phyloP scores from a whole-genome alignment of 2,329 filamentous ascomycete species.

The Chaetomiaceae sp. region DNA sequence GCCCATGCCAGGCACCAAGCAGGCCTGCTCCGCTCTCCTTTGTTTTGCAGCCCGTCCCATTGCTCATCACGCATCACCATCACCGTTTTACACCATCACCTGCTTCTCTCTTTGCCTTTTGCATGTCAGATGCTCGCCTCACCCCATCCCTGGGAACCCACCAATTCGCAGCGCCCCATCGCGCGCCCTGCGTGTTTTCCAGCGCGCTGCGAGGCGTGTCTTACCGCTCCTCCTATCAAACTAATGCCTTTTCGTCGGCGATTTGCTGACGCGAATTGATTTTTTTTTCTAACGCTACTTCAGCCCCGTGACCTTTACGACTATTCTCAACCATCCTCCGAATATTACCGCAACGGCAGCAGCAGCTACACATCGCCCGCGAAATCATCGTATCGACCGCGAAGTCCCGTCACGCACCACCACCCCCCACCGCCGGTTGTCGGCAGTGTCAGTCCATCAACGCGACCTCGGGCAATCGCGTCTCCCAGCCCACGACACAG shows the following conservation, averaged over 20 bases:
- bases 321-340: conserved; percentile 37
- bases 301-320: conserved; percentile 48
- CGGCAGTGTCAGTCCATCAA: conserved; percentile 40
- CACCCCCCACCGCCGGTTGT: conserved; percentile 32
- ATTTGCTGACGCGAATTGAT: conserved; percentile 19
- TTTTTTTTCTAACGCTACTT: conserved; percentile 19
- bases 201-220: conserved; percentile 10
- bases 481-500: conserved; percentile 45
- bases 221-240: conserved; percentile 8
- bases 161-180: background rate
- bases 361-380: conserved; percentile 38
- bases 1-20: conserved; percentile 15
- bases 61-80: conserved; percentile 1
- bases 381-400: conserved; percentile 38
- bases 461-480: conserved; percentile 36
- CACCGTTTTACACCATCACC: conserved; percentile 5
- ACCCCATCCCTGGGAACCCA: background rate
- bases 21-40: conserved; percentile 13
- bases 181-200: background rate
- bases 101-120: background rate
- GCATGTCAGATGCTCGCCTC: no score
- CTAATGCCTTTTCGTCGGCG: background rate
- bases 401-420: conserved; percentile 45
- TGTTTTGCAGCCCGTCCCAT: conserved; percentile 13
- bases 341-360: conserved; percentile 41